Base-by-base conservation (phyloP, 2,329 filamentous ascomycete species). In the Xylaria sp. region DNA sequence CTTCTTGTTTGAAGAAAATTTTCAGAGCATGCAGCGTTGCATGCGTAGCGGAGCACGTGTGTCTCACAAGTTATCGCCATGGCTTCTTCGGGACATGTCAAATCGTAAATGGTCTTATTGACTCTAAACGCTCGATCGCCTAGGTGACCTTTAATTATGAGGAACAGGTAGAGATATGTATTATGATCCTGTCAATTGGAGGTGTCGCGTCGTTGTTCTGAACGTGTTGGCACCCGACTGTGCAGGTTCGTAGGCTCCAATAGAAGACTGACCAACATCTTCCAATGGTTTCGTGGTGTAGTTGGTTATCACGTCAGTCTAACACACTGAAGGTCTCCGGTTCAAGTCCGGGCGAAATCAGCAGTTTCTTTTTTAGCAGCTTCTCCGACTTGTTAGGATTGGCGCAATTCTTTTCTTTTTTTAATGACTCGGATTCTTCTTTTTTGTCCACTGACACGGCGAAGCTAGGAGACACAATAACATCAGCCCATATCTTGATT, bases 221-320 rank as follows among this genome's bases (percentile, higher is more conserved):
- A 13, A 42, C 7, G 4, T 8, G 23, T 30, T 30, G 23, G 23
- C 23, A 30, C 4, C 23, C 37, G 8, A 3, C 3, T 9, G 37
- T 42, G 16, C 37, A 3, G 37, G 37, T 42, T 9, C 37, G 9
- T 42, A 42, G 37, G 4, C 8, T 7, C 37, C 11, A 42, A 42
- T 8, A 9, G 37, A 13, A 3, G 3, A 8, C 5, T 8, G 8
- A 46, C 3, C 13, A 46, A n/a, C 42, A 46, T 16, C 13, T n/a
- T 46, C 13, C 9, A 46, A n/a, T n/a, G 66, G 67, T 69, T 65
- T 67, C 77, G 60, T 73, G 71, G 71, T 72, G 72, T 75, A 68
- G 76, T 77, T 77, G 76, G 75, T 77, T 76, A 78, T 77, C 76
- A 77, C 76, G 72, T 78, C 74, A 76, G 75, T 77, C 74, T 77